phyloP scores from a whole-genome alignment of 1,284 basidiomycete genomes.

The Anthracocystis panici-leucophaei region DNA sequence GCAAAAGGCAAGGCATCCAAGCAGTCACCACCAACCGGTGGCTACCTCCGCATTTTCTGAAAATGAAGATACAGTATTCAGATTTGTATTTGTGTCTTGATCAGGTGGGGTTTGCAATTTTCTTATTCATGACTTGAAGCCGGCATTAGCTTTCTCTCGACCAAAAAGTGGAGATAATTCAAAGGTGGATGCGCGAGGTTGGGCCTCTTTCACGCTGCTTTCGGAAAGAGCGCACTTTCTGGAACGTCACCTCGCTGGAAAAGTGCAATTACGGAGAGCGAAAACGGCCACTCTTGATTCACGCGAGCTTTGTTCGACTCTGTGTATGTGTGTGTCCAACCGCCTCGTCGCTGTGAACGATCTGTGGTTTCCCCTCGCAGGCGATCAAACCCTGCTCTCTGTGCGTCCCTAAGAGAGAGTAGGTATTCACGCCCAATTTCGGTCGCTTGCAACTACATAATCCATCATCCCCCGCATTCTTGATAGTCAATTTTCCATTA shows the following conservation, averaged over 20 bases:
- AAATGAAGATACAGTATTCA: too few species aligned
- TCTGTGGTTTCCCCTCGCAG: slow-evolving; percentile 3
- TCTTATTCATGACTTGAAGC: background rate
- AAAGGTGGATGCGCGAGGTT: background rate
- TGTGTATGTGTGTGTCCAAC: background rate
- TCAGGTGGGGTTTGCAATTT: background rate
- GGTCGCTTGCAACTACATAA: slow-evolving; percentile 16
- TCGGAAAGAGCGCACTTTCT: slow-evolving; percentile 15
- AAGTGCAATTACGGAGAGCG: background rate
- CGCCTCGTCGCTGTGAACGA: background rate
- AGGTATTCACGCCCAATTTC: slow-evolving; percentile 21
- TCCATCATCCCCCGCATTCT: slow-evolving; percentile 22
- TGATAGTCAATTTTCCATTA: background rate
- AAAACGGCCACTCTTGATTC: background rate
- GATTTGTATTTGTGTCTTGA: background rate
- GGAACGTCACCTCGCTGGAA: background rate
- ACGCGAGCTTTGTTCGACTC: background rate
- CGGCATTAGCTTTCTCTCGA: slow-evolving; percentile 6
- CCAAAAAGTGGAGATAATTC: slow-evolving; percentile 6
- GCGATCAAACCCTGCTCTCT: background rate
- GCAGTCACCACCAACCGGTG: background rate
- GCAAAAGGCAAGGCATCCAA: background rate
- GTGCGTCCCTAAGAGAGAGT: background rate
- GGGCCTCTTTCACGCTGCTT: slow-evolving; percentile 46
- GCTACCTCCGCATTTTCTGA: slow-evolving; percentile 1